Conservation (phyloP, 1,139 yeast species). For the Taphrina deformans region DNA sequence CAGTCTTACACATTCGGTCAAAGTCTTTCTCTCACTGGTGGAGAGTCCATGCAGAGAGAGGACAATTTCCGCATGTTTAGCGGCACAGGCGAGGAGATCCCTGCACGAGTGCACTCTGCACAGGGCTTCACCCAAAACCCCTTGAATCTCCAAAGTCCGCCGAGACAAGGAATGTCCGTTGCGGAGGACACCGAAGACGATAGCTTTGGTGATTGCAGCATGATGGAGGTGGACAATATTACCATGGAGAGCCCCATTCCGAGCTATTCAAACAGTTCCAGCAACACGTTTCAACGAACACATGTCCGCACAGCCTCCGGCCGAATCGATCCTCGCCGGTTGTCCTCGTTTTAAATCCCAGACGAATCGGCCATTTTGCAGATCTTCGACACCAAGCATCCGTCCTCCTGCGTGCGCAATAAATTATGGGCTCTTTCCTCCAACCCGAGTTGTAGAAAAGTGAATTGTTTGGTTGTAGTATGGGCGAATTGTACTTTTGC, state of each 20-base stretch:
- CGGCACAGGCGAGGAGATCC: background rate
- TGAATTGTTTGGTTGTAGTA: background rate
- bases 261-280: conserved; percentile 5
- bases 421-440: background rate
- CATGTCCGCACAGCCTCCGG: conserved; percentile 23
- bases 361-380: no score
- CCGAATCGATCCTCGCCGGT: conserved; percentile 18
- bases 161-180: background rate
- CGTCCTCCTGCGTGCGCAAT: no score
- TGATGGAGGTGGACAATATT: conserved; percentile 26
- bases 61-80: conserved; percentile 7
- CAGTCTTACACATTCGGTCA: conserved; percentile 32
- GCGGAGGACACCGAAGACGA: conserved; percentile 21
- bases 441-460: background rate
- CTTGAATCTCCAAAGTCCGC: background rate
- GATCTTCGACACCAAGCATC: no score
- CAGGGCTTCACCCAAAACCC: background rate
- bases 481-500: conserved; percentile 4
- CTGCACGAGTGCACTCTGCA: background rate
- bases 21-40: conserved; percentile 10
- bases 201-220: conserved; percentile 12
- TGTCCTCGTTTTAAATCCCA: conserved; percentile 19
- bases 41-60: conserved; percentile 20
- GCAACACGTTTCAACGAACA: background rate
- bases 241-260: conserved; percentile 15